Evolutionary conservation across 352 stramenopile genomes (phyloP), one percentile per base, ranked within the genome.

Genomic region (Phytopythium mirpurense): DNA sequence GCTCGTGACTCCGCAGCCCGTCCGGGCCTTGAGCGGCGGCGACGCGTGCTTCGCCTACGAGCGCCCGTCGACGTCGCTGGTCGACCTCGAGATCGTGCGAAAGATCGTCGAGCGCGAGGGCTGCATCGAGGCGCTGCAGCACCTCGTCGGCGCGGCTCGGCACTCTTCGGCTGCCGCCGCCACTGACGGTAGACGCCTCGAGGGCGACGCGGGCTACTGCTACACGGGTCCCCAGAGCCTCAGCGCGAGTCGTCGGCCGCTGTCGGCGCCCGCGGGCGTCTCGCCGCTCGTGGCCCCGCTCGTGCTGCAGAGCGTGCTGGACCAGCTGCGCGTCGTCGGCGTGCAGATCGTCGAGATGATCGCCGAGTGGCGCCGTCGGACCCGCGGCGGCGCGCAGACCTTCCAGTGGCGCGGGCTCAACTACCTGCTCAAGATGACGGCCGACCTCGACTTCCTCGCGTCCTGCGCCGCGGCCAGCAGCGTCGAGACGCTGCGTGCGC

Each of bases 21-120:
- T 45, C n/a, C 26, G 21, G 16, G 29, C 35, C 19, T 43, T 36
- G 15, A 26, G 19, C 14, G 24, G n/a, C 3, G 2, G 35, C n/a
- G 2, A 7, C n/a, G 29, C 46, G 11, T 31, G 15, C 31, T 60
- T 60, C 19, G 34, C 44, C 9, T 60, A 48, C 38, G 42, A 52
- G 24, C 43, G 38, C 21, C 26, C n/a, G 16, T 40, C 35, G 38
- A 36, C 51, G 15, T 57, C 51, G 2, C 31, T 57, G 21, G 21
- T 18, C 34, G 78, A 93, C 34, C 49, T 90, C 32, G 71, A 74
- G 16, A 77, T 90, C 43, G 70, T 90, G 47, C 78, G 76, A 43
- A 84, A 78, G 65, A 88, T 93, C 38, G 80, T 90, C 2, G 83
- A 93, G 65, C 78, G 83, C 3, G 83, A 93, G 48, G 80, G 80